phyloP scores from a whole-genome alignment of 805 yeast species.

The Cyberlindnera sargentensis region DNA sequence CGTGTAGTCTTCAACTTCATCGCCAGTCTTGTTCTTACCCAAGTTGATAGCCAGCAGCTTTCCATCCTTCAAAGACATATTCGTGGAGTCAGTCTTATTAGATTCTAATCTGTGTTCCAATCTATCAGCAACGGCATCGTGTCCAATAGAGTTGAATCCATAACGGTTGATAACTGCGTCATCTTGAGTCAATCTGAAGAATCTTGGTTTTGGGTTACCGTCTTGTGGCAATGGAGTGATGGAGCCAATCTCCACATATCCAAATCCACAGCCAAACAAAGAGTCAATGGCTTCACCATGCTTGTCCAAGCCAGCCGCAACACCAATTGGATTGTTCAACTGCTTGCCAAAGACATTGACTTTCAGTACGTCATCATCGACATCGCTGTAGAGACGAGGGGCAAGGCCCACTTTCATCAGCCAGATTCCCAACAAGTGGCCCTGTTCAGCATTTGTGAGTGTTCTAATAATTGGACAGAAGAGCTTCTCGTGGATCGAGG shows the following conservation, averaged over 20 bases:
- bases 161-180: conserved; percentile 91
- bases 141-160: conserved; percentile 93
- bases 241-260: conserved; percentile 89
- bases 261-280: conserved; percentile 70
- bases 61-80: conserved; percentile 49
- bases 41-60: conserved; percentile 75
- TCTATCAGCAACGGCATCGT: conserved; percentile 61
- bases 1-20: conserved; percentile 80
- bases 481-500: conserved; percentile 75
- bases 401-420: conserved; percentile 60
- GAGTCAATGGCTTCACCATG: conserved; percentile 88
- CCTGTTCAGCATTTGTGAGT: conserved; percentile 74
- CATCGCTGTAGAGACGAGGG: conserved; percentile 53
- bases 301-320: conserved; percentile 95
- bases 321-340: conserved; percentile 74
- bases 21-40: conserved; percentile 91
- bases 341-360: conserved; percentile 60
- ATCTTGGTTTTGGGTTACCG: conserved; percentile 91
- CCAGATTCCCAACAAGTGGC: conserved; percentile 72
- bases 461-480: conserved; percentile 70
- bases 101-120: conserved; percentile 55
- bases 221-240: conserved; percentile 91
- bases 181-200: conserved; percentile 78
- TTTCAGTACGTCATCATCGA: conserved; percentile 42
- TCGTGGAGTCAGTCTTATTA: conserved; percentile 20